Percentiles rank a stretch among this genome's conserved stretches.
Conservation (phyloP, 225 moss, liverwort and hornwort species). For the Anthoceros angustus region DNA sequence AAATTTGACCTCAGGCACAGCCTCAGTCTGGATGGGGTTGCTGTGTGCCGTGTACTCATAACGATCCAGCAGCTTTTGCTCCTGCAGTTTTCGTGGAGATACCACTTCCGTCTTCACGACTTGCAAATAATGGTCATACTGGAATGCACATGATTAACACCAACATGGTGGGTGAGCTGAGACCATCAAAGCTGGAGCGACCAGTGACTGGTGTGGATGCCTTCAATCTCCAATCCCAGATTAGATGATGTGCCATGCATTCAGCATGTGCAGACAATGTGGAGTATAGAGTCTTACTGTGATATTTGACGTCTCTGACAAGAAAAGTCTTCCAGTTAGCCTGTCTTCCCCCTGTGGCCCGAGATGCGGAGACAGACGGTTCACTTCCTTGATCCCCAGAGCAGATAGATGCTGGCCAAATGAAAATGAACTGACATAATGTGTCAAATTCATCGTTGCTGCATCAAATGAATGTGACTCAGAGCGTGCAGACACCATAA, state of each 20-base stretch:
- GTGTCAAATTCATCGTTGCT: constrained; percentile 60
- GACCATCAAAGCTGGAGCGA: too few species aligned
- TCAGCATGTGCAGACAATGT: neutral
- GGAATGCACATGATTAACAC: neutral
- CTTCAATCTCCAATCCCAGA: neutral
- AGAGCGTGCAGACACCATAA: constrained; percentile 61
- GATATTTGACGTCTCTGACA: constrained; percentile 52
- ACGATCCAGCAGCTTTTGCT: constrained; percentile 39
- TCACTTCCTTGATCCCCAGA: constrained; percentile 41
- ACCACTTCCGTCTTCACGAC: constrained; percentile 71
- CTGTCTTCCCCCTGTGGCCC: constrained; percentile 31
- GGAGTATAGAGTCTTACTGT: constrained; percentile 27
- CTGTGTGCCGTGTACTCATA: constrained; percentile 73
- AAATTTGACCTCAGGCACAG: constrained; percentile 61
- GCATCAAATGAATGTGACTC: constrained; percentile 70
- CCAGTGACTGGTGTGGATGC: neutral
- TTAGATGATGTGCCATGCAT: neutral
- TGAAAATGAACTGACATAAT: constrained; percentile 46
- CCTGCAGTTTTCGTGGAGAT: constrained; percentile 36
- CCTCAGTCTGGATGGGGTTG: constrained; percentile 45
- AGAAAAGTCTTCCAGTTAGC: constrained; percentile 41
- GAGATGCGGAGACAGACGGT: constrained; percentile 48
- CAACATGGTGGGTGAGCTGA: too few species aligned
- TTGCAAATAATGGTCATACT: constrained; percentile 82
- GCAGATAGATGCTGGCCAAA: constrained; percentile 56